Conservation (phyloP, 1,284 basidiomycete genomes). For the Trichosporon faecale region DNA sequence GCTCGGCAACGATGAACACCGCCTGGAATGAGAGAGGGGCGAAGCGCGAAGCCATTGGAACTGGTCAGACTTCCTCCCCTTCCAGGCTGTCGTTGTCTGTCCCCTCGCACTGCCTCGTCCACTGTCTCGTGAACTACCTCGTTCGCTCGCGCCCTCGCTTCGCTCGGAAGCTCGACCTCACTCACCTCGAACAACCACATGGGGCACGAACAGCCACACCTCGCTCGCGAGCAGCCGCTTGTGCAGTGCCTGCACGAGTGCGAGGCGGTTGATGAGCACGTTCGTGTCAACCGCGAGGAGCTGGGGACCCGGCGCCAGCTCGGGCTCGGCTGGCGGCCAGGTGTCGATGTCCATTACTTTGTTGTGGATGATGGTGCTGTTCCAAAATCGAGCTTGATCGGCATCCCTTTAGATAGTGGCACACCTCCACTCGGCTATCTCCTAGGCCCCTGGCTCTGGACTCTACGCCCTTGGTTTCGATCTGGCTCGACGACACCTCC, state of each 20-base stretch:
- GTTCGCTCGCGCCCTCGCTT: neutral
- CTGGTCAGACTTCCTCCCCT: too few species aligned
- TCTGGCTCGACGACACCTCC: too few species aligned
- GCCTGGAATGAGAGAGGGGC: too few species aligned
- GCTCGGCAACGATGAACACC: too few species aligned
- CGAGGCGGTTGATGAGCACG: constrained; percentile 13
- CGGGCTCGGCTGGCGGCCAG: neutral
- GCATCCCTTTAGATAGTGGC: neutral
- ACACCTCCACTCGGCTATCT: neutral
- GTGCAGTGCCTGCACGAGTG: constrained; percentile 13
- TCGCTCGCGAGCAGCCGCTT: neutral
- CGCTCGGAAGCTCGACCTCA: neutral
- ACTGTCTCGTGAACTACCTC: too few species aligned
- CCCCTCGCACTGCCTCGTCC: too few species aligned
- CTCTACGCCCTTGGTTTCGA: neutral
- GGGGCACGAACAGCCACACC: constrained; percentile 15
- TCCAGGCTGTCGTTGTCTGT: too few species aligned
- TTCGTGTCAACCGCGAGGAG: constrained; percentile 19
- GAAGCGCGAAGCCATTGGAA: too few species aligned
- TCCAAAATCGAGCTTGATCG: neutral
- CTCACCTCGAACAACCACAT: neutral
- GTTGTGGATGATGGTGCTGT: neutral
- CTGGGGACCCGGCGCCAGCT: neutral
- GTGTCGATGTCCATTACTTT: neutral
- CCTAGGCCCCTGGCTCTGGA: too few species aligned